Evolutionary conservation across 2,329 filamentous ascomycete genomes (phyloP), one percentile per base, ranked within the genome.

Genomic region (Arthrinium phaeospermum): DNA sequence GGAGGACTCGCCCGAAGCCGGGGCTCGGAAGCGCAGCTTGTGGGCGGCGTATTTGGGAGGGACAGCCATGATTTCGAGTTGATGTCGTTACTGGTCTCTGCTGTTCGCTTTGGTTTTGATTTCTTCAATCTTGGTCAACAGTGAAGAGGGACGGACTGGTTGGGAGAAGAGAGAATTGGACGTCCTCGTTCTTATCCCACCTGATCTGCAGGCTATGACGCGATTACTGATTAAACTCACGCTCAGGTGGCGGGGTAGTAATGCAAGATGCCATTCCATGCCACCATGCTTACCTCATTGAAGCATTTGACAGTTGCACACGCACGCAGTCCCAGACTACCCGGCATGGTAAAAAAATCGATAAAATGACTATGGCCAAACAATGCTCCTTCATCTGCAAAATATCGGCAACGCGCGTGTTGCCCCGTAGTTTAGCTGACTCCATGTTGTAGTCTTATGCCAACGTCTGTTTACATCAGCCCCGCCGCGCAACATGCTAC

Each of bases 21-120:
- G 76, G 16, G 82, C 72, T 70, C 81, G 82, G 80, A 90, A 87
- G 75, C 82, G 79, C 69, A 94, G 87, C 81, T 90, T 92, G 79
- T 93, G 92, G 74, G 90, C 93, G 22, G 91, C 91, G 84, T 94
- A 94, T 80, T 92, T 94, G 76, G 93, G 93, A 76, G 92, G 90
- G 77, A 95, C 88, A 44, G 93, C 91, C 93, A 95, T 95, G 70
- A 73, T 80, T 73, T 71, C 70, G 51, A 10, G 41, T 68, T 73
- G 49, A 6, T 51, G n/a, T 10, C 46, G 6, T 27, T 27, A 51
- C 8, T 5, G n/a, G 2, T 49, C 7, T 22, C 12, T 37, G 19
- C 1, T n/a, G 16, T 41, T 8, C 6, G 30, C 3, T 51, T n/a
- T 61, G 14, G 27, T 27, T 37, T 14, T 61, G 0, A 3, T 37